Evolutionary conservation across 257 asterid genomes (phyloP), one percentile per base, ranked within the genome.

Genomic region (Lycium barbarum): DNA sequence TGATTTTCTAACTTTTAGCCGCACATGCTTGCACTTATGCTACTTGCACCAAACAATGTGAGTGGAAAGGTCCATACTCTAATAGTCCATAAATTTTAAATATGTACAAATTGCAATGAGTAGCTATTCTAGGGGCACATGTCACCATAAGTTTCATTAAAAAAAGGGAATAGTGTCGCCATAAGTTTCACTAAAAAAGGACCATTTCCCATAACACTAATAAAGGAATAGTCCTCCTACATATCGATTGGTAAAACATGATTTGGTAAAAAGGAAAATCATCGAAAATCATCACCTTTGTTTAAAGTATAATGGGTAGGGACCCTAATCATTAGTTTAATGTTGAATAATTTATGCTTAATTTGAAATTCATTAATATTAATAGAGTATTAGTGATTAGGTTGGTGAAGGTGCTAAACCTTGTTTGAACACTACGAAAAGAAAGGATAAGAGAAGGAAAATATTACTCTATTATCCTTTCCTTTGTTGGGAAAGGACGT

Each of bases 81-180:
- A 26, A 68, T 70, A 70, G 79, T 70, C 79, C 33, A 68, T 68
- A 36, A 36, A 14, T 14, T 68, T 68, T 15, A 68, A 15, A 38
- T 70, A 70, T 70, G 79, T 45, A 70, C 78, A 70, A 70, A 70
- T 70, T 17, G 17, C 8, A 70, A 70, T 70, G 53, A 70, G 79
- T 70, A 70, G 79, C 33, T 38, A 70, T 70, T 8, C 26, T 84
- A 66, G 78, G 83, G 54, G 70, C 79, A 9, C 72, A 84, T 57
- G 74, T 84, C 35, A 82, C 81, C 80, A 81, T 84, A 72, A 54
- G 55, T 66, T 82, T 79, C 85, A 83, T 53, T 2, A 63, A 59
- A 45, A 2, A 80, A 57, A 26, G 33, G 33, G 33, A 26, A 26
- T 26, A 26, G 33, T 57, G 74, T 84, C 35, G 78, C 81, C 80